Evolutionary conservation across 139 green algal genomes (phyloP).

Genomic region (Desmodesmus armatus): DNA sequence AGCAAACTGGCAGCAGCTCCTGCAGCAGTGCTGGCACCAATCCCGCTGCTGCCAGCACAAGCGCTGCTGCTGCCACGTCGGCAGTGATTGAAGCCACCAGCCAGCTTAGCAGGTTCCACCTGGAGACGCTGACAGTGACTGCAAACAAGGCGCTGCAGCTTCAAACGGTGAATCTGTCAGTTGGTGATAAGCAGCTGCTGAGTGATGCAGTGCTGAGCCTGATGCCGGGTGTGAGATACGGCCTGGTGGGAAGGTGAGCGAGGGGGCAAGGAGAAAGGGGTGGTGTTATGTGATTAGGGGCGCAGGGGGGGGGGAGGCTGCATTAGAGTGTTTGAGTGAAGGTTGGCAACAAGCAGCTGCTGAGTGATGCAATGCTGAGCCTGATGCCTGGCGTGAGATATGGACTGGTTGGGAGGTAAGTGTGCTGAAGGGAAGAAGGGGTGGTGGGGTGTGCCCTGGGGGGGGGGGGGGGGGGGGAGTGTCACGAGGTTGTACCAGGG

Average conservation of each 20-base stretch:
- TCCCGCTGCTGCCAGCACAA: background rate
- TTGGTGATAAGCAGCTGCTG: slow-evolving; percentile 26
- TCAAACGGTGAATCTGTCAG: slow-evolving; percentile 4
- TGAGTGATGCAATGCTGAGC: slow-evolving; percentile 30
- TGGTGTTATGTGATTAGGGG: no score
- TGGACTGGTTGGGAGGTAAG: slow-evolving; percentile 44
- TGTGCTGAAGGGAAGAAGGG: no score
- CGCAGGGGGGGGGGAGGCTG: no score
- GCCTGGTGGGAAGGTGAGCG: slow-evolving; percentile 42
- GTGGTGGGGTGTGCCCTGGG: no score
- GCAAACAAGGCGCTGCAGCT: slow-evolving; percentile 20
- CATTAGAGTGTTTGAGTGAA: no score
- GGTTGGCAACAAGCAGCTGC: slow-evolving; percentile 32
- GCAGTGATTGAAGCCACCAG: slow-evolving; percentile 11
- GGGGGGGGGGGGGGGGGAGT: no score
- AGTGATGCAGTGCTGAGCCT: slow-evolving; percentile 36
- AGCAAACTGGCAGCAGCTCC: slow-evolving; percentile 4
- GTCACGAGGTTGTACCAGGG: no score
- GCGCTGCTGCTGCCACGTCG: background rate
- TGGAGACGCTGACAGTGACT: background rate
- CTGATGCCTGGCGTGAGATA: slow-evolving; percentile 41
- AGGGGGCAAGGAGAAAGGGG: no score
- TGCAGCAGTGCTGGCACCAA: background rate
- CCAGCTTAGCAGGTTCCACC: slow-evolving; percentile 8
- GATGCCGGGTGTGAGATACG: slow-evolving; percentile 40